phyloP scores from a whole-genome alignment of 2,329 filamentous ascomycete species.

The Alternaria brassicicola region DNA sequence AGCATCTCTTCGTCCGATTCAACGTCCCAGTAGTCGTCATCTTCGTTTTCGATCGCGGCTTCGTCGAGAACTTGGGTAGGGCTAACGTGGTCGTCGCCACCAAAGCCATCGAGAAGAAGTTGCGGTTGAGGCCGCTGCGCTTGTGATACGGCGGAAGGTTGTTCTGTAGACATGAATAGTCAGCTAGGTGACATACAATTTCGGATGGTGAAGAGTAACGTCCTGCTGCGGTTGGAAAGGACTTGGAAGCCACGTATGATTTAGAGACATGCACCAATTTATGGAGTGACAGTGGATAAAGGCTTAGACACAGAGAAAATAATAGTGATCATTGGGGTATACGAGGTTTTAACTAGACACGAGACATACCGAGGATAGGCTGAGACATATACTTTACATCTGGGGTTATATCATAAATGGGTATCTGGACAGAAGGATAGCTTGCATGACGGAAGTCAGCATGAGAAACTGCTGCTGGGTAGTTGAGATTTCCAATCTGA shows the following conservation, averaged over 20 bases:
- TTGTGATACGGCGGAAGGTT: conserved; percentile 23
- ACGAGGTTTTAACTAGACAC: conserved; percentile 46
- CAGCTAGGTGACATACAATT: conserved; percentile 20
- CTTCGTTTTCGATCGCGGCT: conserved; percentile 52
- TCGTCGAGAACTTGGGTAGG: conserved; percentile 46
- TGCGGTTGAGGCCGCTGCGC: conserved; percentile 22
- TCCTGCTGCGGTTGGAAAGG: not conserved
- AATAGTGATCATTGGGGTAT: conserved; percentile 44
- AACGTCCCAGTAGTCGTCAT: conserved; percentile 59
- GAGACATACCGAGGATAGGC: conserved; percentile 50
- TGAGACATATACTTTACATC: conserved; percentile 49
- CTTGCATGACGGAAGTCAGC: conserved; percentile 37
- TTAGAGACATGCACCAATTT: conserved; percentile 17
- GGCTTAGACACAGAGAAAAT: conserved; percentile 25
- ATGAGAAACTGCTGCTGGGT: conserved; percentile 32
- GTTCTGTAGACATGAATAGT: conserved; percentile 33
- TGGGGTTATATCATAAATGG: conserved; percentile 41
- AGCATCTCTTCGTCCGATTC: conserved; percentile 55
- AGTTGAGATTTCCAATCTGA: conserved; percentile 29
- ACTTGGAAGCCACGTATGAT: not conserved
- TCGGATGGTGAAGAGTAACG: not conserved
- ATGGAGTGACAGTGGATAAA: conserved; percentile 3
- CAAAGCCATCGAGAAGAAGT: conserved; percentile 40
- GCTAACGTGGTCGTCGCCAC: conserved; percentile 49
- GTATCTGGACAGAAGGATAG: conserved; percentile 45